These are phyloP conservation scores for Solanum medicagineum DNA, from an alignment of 257 asterid genomes.

Conservation along the genomic window DNA sequence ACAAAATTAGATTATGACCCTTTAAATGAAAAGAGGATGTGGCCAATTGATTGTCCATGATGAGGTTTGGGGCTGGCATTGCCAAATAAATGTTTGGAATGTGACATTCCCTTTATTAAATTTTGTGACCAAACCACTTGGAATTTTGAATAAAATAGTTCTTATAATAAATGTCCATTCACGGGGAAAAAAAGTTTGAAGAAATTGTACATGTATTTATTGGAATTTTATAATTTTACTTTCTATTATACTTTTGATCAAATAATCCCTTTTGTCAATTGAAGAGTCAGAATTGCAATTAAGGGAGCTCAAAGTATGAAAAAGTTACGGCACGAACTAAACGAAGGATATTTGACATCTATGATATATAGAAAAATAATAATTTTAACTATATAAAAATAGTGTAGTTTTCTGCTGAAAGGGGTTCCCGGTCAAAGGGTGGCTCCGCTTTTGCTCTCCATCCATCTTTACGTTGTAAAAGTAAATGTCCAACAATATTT, in stretches of 20 bases:
- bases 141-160: background rate
- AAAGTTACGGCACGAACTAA: too few species aligned
- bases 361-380: too few species aligned
- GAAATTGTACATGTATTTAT: background rate
- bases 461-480: too few species aligned
- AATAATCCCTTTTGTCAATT: background rate
- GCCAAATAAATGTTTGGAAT: background rate
- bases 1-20: background rate
- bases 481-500: too few species aligned
- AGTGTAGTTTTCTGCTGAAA: too few species aligned
- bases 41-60: background rate
- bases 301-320: rapidly evolving
- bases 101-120: conserved; percentile 1
- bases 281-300: too few species aligned
- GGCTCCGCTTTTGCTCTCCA: too few species aligned
- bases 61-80: background rate
- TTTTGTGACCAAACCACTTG: background rate
- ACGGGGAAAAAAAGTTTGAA: background rate
- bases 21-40: background rate
- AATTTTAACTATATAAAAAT: too few species aligned
- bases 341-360: too few species aligned
- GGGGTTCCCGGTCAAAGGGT: too few species aligned
- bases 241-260: background rate
- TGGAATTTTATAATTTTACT: background rate
- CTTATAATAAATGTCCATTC: background rate